Conservation (phyloP, 768 basidiomycete genomes). For the Phanerochaete sordida region DNA sequence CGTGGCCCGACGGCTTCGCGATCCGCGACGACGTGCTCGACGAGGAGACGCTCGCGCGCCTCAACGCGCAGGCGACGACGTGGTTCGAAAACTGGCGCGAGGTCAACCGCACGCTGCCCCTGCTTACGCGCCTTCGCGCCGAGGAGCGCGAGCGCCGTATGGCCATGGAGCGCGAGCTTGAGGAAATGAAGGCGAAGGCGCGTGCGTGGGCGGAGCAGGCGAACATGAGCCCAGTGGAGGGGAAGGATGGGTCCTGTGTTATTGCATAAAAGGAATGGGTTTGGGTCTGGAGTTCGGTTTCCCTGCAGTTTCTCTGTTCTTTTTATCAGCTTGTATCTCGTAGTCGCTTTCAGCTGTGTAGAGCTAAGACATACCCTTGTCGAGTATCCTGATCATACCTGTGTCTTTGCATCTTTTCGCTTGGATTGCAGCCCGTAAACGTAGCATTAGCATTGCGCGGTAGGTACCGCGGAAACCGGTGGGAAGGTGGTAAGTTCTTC, state of each 20-base stretch:
- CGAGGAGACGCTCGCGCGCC: neutral
- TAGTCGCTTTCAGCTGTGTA: too few species aligned
- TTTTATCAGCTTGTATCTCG: too few species aligned
- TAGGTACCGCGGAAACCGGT: too few species aligned
- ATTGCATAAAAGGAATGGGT: too few species aligned
- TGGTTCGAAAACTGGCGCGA: conserved; percentile 40
- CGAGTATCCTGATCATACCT: too few species aligned
- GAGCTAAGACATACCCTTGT: too few species aligned
- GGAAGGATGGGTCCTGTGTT: neutral
- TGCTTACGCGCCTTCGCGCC: conserved; percentile 38
- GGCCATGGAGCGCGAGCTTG: conserved; percentile 41
- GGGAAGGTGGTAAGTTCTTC: too few species aligned
- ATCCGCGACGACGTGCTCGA: conserved; percentile 9
- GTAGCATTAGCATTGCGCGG: too few species aligned
- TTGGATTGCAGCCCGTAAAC: too few species aligned
- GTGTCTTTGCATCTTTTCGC: too few species aligned
- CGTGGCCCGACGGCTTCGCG: conserved; percentile 35
- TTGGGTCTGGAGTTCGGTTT: too few species aligned
- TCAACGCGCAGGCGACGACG: conserved; percentile 4
- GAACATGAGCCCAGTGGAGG: neutral
- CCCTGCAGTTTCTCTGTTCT: too few species aligned
- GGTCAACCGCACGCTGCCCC: conserved; percentile 39
- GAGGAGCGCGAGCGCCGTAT: conserved; percentile 40
- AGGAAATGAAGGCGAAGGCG: conserved; percentile 37
- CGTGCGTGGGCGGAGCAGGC: neutral